Percentiles rank a stretch among this genome's conserved stretches.
phyloP scores from a whole-genome alignment of 257 asterid species.

The Lithospermum erythrorhizon region DNA sequence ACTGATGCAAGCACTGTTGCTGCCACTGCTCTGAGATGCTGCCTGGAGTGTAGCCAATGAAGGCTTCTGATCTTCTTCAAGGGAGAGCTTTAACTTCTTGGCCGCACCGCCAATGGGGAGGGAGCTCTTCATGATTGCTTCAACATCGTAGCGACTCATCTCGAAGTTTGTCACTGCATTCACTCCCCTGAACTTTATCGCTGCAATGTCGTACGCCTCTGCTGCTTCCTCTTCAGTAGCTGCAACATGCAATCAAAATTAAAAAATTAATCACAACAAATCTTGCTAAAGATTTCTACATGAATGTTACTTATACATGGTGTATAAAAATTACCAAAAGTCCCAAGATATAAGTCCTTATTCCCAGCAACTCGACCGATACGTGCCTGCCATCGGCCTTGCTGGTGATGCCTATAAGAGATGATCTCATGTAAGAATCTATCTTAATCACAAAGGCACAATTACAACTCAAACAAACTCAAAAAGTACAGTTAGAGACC shows the following conservation, averaged over 20 bases:
- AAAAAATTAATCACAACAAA: background rate
- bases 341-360: conserved; percentile 87
- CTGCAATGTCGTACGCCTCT: conserved; percentile 93
- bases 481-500: background rate
- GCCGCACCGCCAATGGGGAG: conserved; percentile 87
- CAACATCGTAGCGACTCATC: conserved; percentile 83
- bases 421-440: background rate
- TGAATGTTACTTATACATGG: background rate
- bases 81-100: conserved; percentile 59
- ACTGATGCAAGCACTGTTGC: conserved; percentile 36
- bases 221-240: conserved; percentile 99
- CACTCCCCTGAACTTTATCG: conserved; percentile 78
- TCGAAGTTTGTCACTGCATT: conserved; percentile 89
- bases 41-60: conserved; percentile 17
- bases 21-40: conserved; percentile 28
- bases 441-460: background rate
- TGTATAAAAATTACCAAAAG: conserved; percentile 45
- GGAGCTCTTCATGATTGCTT: conserved; percentile 63
- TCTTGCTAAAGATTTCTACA: background rate
- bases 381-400: conserved; percentile 99
- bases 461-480: background rate
- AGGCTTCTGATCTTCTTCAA: conserved; percentile 43
- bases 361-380: conserved; percentile 97
- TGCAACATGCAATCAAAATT: conserved; percentile 9
- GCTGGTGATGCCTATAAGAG: conserved; percentile 85